Percentiles rank a stretch among this genome's conserved stretches.
Evolutionary conservation across 202 grass and related monocot species (phyloP).

Genomic region (Bolboschoenoplectus hybrid): DNA sequence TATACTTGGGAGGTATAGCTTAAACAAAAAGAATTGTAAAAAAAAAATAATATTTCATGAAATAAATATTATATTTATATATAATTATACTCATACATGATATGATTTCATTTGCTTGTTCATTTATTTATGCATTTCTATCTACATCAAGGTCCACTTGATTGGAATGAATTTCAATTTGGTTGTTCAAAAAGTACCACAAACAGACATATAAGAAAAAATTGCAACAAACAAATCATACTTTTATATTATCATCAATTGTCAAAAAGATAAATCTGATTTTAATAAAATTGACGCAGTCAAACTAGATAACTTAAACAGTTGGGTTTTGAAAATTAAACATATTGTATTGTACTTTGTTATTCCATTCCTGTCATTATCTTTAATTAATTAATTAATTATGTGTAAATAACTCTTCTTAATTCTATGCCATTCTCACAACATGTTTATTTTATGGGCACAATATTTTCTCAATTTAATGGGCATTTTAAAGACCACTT

Average conservation of each 20-base stretch:
- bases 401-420: background rate
- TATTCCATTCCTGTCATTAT: background rate
- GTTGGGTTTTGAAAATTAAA: background rate
- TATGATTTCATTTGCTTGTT: background rate
- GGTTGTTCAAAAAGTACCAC: background rate
- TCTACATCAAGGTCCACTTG: background rate
- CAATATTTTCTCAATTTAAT: background rate
- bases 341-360: background rate
- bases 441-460: slow-evolving; percentile 16
- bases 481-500: slow-evolving; percentile 14
- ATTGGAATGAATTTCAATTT: background rate
- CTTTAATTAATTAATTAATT: too few relatives aligned
- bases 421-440: background rate
- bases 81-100: background rate
- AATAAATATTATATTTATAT: too few relatives aligned
- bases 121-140: background rate
- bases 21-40: too few relatives aligned
- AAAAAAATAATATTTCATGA: too few relatives aligned
- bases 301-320: background rate
- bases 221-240: background rate
- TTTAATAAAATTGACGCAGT: background rate
- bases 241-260: too few relatives aligned
- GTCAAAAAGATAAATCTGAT: background rate
- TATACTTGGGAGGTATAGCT: too few relatives aligned
- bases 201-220: background rate